Evolutionary conservation across 768 basidiomycete species (phyloP).

Genomic region (Exidia glandulosa): DNA sequence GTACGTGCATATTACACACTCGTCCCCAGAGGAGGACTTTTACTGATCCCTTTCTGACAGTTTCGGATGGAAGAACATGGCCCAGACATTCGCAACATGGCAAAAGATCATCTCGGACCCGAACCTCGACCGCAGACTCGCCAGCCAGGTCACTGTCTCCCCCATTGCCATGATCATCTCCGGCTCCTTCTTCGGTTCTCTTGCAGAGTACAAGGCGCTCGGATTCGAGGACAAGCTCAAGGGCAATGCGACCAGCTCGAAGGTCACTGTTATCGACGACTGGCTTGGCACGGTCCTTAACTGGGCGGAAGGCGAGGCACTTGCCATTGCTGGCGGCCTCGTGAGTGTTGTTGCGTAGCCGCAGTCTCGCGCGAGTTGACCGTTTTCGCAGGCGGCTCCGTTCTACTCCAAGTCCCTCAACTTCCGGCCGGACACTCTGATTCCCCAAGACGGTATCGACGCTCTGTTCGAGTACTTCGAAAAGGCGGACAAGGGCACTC

Average conservation of each 20-base stretch:
- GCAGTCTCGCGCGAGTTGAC: neutral
- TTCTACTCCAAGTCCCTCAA: slow-evolving; percentile 6
- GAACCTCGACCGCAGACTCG: slow-evolving; percentile 1
- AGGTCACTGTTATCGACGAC: neutral
- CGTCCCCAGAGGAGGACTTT: neutral
- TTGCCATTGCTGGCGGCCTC: slow-evolving; percentile 1
- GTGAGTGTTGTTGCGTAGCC: neutral
- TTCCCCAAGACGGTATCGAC: slow-evolving; percentile 1
- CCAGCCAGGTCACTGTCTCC: slow-evolving; percentile 2
- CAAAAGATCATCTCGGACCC: slow-evolving; percentile 5
- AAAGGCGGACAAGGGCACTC: slow-evolving; percentile 1
- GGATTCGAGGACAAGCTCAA: slow-evolving; percentile 1
- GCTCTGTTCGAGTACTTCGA: slow-evolving; percentile 4
- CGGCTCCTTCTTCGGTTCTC: slow-evolving; percentile 3
- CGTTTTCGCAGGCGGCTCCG: neutral
- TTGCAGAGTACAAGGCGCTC: slow-evolving; percentile 1
- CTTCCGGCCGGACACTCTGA: slow-evolving; percentile 3
- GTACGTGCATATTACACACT: neutral
- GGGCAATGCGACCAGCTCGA: slow-evolving; percentile 1
- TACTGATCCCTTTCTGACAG: neutral
- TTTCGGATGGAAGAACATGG: neutral
- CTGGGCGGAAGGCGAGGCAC: slow-evolving; percentile 5
- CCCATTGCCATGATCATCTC: slow-evolving; percentile 5
- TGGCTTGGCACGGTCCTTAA: slow-evolving; percentile 4
- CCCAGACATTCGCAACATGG: slow-evolving; percentile 3